Evolutionary conservation across 352 stramenopile species (phyloP).

Genomic region (Globisporangium alternatum): DNA sequence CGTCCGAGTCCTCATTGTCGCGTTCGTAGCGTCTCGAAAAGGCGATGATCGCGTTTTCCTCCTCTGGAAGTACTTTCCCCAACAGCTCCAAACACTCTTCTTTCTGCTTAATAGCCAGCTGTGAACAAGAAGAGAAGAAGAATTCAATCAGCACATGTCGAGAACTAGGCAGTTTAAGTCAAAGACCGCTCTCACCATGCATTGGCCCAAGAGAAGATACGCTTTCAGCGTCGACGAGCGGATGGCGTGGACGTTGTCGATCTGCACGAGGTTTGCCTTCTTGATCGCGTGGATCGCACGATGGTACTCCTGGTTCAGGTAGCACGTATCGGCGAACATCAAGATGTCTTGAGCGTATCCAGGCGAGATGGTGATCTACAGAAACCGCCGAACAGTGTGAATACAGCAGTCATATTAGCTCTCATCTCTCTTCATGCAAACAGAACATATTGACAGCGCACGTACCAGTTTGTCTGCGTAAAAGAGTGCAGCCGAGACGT

Average conservation of each 20-base stretch:
- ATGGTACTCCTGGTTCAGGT: slow-evolving; percentile 62
- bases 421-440: neutral
- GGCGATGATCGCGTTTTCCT: slow-evolving; percentile 51
- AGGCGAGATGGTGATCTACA: slow-evolving; percentile 51
- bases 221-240: slow-evolving; percentile 39
- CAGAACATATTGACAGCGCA: neutral
- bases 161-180: neutral
- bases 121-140: neutral
- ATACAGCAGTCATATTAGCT: neutral
- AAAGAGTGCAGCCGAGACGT: slow-evolving; percentile 58
- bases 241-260: slow-evolving; percentile 23
- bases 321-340: slow-evolving; percentile 78
- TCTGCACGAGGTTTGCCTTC: slow-evolving; percentile 35
- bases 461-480: slow-evolving; percentile 76
- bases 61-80: slow-evolving; percentile 51
- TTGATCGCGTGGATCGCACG: slow-evolving; percentile 76
- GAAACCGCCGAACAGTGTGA: slow-evolving; percentile 7
- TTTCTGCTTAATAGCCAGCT: slow-evolving; percentile 79
- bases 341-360: slow-evolving; percentile 49
- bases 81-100: slow-evolving; percentile 81
- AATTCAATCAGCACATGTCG: neutral
- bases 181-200: slow-evolving; percentile 45
- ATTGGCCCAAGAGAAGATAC: slow-evolving; percentile 58
- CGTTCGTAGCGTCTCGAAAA: slow-evolving; percentile 43
- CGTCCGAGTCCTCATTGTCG: slow-evolving; percentile 17